phyloP scores from a whole-genome alignment of 75 land plant species.

The Sequoia sempervirens region DNA sequence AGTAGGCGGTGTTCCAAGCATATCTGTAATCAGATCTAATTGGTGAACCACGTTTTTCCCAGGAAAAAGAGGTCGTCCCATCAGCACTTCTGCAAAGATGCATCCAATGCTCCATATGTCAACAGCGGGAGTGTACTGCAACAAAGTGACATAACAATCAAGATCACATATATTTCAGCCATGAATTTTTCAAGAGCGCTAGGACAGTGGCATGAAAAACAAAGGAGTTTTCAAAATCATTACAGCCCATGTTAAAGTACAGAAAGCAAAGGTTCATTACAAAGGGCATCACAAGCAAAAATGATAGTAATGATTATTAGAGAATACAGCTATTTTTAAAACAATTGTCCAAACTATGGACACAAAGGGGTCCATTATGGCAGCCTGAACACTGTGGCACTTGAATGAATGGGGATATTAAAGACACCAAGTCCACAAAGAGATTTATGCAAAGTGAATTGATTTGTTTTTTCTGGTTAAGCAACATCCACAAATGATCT shows the following conservation, averaged over 20 bases:
- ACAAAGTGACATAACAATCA: not conserved
- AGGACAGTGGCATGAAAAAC: not conserved
- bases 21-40: constrained; percentile 82
- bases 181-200: not conserved
- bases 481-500: not conserved
- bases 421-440: not conserved
- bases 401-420: not conserved
- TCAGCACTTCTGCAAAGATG: constrained; percentile 86
- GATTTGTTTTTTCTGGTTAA: not conserved
- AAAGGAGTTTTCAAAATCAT: not conserved
- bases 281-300: not conserved
- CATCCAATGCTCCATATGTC: constrained; percentile 94
- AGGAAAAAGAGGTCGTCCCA: constrained; percentile 79
- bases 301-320: not conserved
- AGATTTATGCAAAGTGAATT: not conserved
- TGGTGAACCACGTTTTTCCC: constrained; percentile 76
- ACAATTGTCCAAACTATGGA: not conserved
- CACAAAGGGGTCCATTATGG: not conserved
- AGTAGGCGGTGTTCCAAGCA: constrained; percentile 75
- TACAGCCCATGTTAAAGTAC: not conserved
- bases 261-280: not conserved
- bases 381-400: not conserved
- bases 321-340: not conserved
- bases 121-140: constrained; percentile 86
- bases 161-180: not conserved